Conservation (phyloP, 371 early-diverging fungal genomes). For the Fennellomyces sp. region DNA sequence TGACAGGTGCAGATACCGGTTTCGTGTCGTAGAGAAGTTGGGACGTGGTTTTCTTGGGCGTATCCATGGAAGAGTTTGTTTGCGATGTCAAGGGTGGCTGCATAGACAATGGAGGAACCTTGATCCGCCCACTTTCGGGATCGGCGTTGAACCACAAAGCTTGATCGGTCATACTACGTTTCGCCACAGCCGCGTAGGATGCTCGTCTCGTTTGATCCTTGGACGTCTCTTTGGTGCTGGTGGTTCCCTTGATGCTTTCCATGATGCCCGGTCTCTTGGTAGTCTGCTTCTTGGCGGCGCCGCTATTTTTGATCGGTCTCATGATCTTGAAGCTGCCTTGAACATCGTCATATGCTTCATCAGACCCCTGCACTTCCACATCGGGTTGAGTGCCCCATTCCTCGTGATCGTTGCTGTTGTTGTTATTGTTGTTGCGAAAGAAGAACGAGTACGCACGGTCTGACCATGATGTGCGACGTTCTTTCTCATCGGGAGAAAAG, state of each 20-base stretch:
- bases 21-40: background rate
- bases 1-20: background rate
- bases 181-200: background rate
- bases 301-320: background rate
- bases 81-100: background rate
- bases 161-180: constrained; percentile 1
- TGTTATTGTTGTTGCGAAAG: background rate
- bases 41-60: background rate
- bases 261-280: no score
- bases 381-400: background rate
- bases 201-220: background rate
- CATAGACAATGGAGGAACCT: constrained; percentile 16
- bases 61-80: no score
- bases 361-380: constrained; percentile 14
- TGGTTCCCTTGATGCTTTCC: background rate
- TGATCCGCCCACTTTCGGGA: constrained; percentile 18
- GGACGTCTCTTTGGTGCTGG: background rate
- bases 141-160: constrained; percentile 12
- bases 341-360: constrained; percentile 10
- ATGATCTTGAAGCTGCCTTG: constrained; percentile 9
- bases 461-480: constrained; percentile 13
- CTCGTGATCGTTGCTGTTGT: background rate
- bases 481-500: background rate
- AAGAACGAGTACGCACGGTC: constrained; percentile 15
- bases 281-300: background rate